A percentile compares a stretch with the other conserved stretches of the same genome.
Evolutionary conservation across 225 moss, liverwort and hornwort genomes (phyloP).

Genomic region (Pseudisothecium myosuroides): DNA sequence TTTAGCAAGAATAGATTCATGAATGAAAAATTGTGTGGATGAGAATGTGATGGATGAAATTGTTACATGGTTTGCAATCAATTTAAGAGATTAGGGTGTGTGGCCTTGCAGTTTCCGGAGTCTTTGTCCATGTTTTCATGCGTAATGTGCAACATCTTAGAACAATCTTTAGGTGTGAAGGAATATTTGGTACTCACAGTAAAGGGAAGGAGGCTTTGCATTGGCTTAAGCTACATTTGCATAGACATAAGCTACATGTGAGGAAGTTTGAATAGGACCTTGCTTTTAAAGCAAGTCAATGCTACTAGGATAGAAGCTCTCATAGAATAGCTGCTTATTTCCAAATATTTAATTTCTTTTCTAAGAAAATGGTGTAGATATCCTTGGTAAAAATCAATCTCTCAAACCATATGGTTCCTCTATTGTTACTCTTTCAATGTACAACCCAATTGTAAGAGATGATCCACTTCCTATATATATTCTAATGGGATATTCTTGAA

Average conservation of each 20-base stretch:
- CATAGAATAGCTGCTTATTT: neutral
- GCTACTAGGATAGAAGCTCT: accelerated
- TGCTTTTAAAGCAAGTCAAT: neutral
- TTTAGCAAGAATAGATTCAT: neutral
- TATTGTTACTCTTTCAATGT: neutral
- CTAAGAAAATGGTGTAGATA: neutral
- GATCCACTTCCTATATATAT: neutral
- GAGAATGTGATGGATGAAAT: neutral
- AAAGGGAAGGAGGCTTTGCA: neutral
- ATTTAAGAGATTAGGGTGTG: neutral
- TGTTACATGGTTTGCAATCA: neutral
- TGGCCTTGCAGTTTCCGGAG: accelerated
- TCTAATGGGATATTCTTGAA: neutral
- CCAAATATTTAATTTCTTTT: neutral
- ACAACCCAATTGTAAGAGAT: neutral
- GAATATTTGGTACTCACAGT: neutral
- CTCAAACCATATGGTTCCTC: neutral
- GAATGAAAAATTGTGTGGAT: neutral
- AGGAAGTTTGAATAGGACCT: neutral
- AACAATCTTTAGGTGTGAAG: neutral
- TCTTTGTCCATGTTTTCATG: neutral
- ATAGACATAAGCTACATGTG: neutral
- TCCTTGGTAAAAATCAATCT: neutral
- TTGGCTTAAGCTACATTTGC: no score
- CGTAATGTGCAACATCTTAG: neutral